These are phyloP conservation scores for Neonectria neomacrospora DNA, from an alignment of 2,329 filamentous ascomycete genomes.

Conservation along the genomic window DNA sequence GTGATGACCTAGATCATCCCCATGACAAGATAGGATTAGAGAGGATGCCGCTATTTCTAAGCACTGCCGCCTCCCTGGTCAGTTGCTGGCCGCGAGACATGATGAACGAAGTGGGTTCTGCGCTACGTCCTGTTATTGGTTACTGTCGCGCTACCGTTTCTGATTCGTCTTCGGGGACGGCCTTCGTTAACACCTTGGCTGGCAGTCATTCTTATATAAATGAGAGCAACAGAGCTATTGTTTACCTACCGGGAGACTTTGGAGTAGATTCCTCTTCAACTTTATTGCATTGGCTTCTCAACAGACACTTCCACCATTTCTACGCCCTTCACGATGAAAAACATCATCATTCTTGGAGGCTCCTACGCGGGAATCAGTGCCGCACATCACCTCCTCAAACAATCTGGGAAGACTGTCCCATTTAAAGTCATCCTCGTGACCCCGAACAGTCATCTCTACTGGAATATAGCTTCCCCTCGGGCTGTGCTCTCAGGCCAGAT, in stretches of 20 bases:
- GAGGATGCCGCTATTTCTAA: no score
- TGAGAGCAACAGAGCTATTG: not conserved
- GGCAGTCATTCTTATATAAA: not conserved
- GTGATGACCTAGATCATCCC: no score
- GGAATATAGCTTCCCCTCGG: slow-evolving; percentile 5
- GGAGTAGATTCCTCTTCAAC: not conserved
- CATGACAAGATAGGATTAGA: no score
- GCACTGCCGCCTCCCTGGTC: no score
- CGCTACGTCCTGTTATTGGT: slow-evolving; percentile 6
- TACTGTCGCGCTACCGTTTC: not conserved
- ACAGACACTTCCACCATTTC: not conserved
- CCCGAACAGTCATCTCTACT: slow-evolving; percentile 10
- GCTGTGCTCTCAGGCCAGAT: slow-evolving; percentile 8
- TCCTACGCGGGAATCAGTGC: slow-evolving; percentile 12
- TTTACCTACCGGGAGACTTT: not conserved
- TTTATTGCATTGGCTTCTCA: not conserved
- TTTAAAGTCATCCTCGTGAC: slow-evolving; percentile 13
- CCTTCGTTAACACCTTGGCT: not conserved
- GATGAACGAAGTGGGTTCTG: not conserved
- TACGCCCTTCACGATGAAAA: slow-evolving; percentile 2
- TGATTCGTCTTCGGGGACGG: not conserved
- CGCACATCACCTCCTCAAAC: slow-evolving; percentile 15
- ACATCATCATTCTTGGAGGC: slow-evolving; percentile 16
- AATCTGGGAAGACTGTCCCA: not conserved
- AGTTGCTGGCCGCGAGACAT: not conserved